Evolutionary conservation across 768 basidiomycete genomes (phyloP), one percentile per base, ranked within the genome.

Genomic region (Amanita muscaria): DNA sequence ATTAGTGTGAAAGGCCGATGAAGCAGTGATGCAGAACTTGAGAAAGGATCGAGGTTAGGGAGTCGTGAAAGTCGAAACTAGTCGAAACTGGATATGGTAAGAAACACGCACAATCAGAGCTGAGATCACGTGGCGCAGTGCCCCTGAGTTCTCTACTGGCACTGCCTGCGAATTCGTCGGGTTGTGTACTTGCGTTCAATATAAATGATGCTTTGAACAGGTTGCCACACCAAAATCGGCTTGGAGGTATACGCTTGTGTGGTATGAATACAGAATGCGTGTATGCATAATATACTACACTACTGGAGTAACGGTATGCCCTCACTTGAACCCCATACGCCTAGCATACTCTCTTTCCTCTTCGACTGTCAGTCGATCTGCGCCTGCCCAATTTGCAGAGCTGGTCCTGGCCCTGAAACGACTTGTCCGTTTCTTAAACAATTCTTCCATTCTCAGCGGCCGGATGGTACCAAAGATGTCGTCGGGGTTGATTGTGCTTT

Each of bases 311-410:
- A n/a, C n/a, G n/a, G n/a, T 6, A 29, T 12, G 30, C 24, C 34
- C 43, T 53, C 57, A 72, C 53, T 67, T 74, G 63, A 78, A 97
- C 5, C 93, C 92, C 94, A 98, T 98, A 46, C 87, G 72, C 55
- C 74, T 74, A 4, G 83, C 90, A 59, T 97, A 98, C 51, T 90
- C 87, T 47, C 72, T 66, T 64, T 93, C 82, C 63, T 97, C 94
- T 51, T 84, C 80, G 18, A 69, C 61, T 12, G 89, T 93, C 54
- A 98, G 65, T 19, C 80, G 72, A 64, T 97, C 94, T n/a, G 83
- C 65, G n/a, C 89, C 90, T 5, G 80, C 75, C 94, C 94, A 98
- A 59, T 96, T 96, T 25, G 94, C 94, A 9, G 89, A 93, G 56
- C 90, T 93, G 7, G 89, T 88, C 37, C 94, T 73, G 5, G 88